Conservation (phyloP, 768 basidiomycete species). For the Phaeotremella skinneri region DNA sequence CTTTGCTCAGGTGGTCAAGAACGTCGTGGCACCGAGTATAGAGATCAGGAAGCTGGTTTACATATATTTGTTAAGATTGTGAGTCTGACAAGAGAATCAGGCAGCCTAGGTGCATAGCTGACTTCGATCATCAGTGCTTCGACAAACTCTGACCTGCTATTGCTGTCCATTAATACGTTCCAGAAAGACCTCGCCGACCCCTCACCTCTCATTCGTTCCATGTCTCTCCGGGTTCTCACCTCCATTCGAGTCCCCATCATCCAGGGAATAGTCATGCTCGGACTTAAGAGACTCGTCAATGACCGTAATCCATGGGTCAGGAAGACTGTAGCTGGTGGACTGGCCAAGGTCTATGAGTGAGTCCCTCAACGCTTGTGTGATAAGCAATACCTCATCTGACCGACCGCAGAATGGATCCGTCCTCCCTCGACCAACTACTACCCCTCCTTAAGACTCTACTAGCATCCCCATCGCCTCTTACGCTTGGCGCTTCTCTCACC, state of each 20-base stretch:
- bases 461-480: slow-evolving; percentile 75
- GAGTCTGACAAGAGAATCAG: slow-evolving; percentile 14
- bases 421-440: slow-evolving; percentile 65
- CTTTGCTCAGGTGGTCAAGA: slow-evolving; percentile 96
- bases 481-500: slow-evolving; percentile 77
- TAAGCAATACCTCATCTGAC: neutral
- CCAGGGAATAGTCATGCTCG: slow-evolving; percentile 58
- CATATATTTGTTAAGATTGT: slow-evolving; percentile 89
- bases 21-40: slow-evolving; percentile 86
- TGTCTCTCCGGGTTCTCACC: slow-evolving; percentile 89
- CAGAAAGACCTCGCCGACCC: slow-evolving; percentile 91
- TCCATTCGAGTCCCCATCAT: slow-evolving; percentile 90
- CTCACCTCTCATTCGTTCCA: slow-evolving; percentile 90
- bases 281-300: slow-evolving; percentile 85
- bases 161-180: slow-evolving; percentile 97
- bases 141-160: slow-evolving; percentile 86
- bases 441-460: slow-evolving; percentile 53
- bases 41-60: slow-evolving; percentile 94
- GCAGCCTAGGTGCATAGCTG: neutral
- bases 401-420: slow-evolving; percentile 64
- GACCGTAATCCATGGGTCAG: slow-evolving; percentile 94
- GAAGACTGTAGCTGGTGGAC: slow-evolving; percentile 84
- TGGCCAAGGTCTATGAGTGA: slow-evolving; percentile 79
- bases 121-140: slow-evolving; percentile 59
- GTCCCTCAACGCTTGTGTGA: slow-evolving; percentile 33